Evolutionary conservation across 352 stramenopile species (phyloP).

Genomic region (Globisporangium nodosum): DNA sequence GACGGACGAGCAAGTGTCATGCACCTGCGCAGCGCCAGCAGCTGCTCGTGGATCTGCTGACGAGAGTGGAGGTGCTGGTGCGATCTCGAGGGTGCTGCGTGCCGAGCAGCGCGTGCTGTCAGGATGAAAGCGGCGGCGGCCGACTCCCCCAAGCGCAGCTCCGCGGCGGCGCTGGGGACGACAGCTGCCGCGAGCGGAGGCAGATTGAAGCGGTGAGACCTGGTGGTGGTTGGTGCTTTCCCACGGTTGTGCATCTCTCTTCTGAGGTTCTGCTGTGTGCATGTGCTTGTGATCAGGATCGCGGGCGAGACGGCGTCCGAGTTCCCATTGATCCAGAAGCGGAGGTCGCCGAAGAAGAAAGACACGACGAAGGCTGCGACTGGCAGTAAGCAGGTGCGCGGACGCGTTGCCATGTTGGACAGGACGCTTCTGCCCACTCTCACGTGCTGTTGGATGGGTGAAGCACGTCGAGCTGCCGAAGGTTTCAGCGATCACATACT

Average conservation of each 20-base stretch:
- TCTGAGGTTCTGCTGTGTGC: neutral
- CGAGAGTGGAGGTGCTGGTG: neutral
- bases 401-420: neutral
- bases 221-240: neutral
- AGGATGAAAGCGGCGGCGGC: neutral
- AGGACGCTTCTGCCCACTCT: too few species aligned
- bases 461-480: constrained; percentile 29
- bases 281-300: neutral
- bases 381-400: constrained; percentile 3
- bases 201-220: neutral
- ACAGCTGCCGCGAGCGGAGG: neutral
- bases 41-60: neutral
- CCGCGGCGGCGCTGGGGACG: neutral
- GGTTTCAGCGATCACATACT: constrained; percentile 30
- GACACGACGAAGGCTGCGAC: constrained; percentile 2
- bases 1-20: neutral
- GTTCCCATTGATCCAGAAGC: constrained; percentile 8
- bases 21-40: neutral
- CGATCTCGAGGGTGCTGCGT: neutral
- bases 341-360: constrained; percentile 12
- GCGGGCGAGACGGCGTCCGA: neutral
- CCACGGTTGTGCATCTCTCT: neutral
- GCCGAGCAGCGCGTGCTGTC: neutral
- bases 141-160: neutral
- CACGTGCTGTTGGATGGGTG: neutral